These are phyloP conservation scores for Trypanosoma caninum DNA, from an alignment of 208 protist species.

Conservation along the genomic window DNA sequence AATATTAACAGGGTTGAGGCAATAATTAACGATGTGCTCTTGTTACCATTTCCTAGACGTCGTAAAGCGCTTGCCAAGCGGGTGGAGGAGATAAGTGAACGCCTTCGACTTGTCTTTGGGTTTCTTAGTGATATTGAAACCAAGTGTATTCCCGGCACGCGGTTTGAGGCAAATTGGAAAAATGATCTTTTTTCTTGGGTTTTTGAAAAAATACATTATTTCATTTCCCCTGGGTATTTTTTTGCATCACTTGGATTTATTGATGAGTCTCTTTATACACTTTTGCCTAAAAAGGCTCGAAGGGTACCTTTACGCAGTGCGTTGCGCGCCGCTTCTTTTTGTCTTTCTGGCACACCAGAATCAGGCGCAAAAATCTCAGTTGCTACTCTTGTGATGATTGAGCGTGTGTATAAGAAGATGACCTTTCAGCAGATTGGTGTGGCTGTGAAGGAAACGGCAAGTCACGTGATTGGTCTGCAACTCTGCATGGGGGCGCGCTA, in stretches of 20 bases:
- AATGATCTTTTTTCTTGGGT: constrained; percentile 49
- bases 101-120: constrained; percentile 50
- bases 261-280: constrained; percentile 56
- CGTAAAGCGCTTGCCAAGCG: constrained; percentile 43
- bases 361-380: constrained; percentile 34
- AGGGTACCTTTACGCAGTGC: constrained; percentile 18
- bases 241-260: constrained; percentile 74
- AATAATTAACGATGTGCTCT: constrained; percentile 38
- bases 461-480: constrained; percentile 66
- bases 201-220: constrained; percentile 56
- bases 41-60: constrained; percentile 43
- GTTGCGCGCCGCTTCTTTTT: constrained; percentile 20
- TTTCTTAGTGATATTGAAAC: constrained; percentile 82
- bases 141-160: constrained; percentile 65
- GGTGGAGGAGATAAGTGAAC: constrained; percentile 46
- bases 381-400: constrained; percentile 55
- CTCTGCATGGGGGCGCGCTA: constrained; percentile 84
- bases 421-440: constrained; percentile 74
- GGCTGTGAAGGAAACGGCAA: constrained; percentile 51
- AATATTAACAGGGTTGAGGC: constrained; percentile 56
- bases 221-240: constrained; percentile 55
- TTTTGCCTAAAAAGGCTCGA: not conserved
- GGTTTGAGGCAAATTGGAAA: constrained; percentile 76
- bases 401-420: constrained; percentile 43
- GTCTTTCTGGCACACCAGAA: no score